Evolutionary conservation across 345 rosid species (phyloP), one percentile per base, ranked within the genome.

Genomic region (Cochlearia excelsa): DNA sequence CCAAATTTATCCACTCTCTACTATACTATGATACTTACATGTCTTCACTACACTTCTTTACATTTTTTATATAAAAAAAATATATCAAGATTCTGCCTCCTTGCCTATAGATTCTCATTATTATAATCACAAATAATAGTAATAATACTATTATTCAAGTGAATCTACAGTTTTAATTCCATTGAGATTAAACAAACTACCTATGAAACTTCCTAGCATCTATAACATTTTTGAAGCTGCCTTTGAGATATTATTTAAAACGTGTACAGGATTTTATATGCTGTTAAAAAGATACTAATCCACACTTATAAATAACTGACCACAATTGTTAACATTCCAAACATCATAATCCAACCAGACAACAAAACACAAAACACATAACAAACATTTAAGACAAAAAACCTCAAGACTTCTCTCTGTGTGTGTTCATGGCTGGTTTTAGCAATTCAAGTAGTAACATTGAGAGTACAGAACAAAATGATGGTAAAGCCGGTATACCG

Each of bases 261-360:
- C 57, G 38, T 56, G 50, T 29, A 52, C 68, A 69, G 10, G 35
- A 30, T 45, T 60, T 63, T 63, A 57, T 57, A 48, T 56, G 69
- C 68, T 70, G 65, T 70, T 29, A 23, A 16, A 16, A 16, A 56
- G 30, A 34, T 63, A 30, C 27, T 57, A 16, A 55, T 56, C 59
- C 54, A 63, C 74, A 50, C 64, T 26, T 70, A 63, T 70, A 70
- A 57, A 70, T 63, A 56, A 43, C 30, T 63, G n/a, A 29, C 1
- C 9, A 9, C 43, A 28, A 27, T 49, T 62, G 4, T 7, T 10
- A 69, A 55, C 64, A 56, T 70, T 49, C 59, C 26, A 70, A 16
- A 37, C 54, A 70, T 70, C 69, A 50, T 0, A 70, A 50, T 50
- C 54, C 35, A 49, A 56, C 1, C 40, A 55, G 23, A 49, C 54